Base-by-base conservation (phyloP, 1,284 basidiomycete genomes). In the Ceratobasidium sp. region DNA sequence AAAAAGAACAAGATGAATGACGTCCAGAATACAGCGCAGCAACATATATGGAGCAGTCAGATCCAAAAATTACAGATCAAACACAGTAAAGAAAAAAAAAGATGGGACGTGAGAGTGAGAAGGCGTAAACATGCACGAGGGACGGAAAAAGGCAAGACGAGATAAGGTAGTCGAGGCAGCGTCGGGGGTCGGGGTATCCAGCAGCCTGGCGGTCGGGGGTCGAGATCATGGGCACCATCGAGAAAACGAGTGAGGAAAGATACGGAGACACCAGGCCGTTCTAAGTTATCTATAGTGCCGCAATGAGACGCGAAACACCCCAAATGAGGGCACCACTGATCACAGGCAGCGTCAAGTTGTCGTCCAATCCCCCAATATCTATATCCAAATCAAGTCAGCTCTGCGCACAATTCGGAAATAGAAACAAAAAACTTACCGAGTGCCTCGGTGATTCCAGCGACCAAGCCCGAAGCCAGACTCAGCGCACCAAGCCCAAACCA, bases 261-360 rank as follows among this genome's bases (percentile, higher is more conserved):
- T 15, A 26, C 42, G 33, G 4, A 42, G 20, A 17, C n/a, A 65
- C 33, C 6, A 17, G 33, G 33, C 33, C 4, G 33, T 33, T 33
- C 17, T 44, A 10, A 3, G 38, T 40, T 40, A 33, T 74, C 70
- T 74, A 74, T 74, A 78, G 70, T 23, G 79, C 80, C 4, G 70
- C 15, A 44, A 74, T 74, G 62, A 87, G 81, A 84, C 85, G 86
- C 3, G 81, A 81, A 65, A 79, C 50, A 50, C 78, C 90, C 88
- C 93, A 93, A 69, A 97, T 88, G 81, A 94, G 92, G 0, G 91
- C 92, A 0, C 96, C 96, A 23, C 94, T 93, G 62, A 98, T 90
- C 81, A 99, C 93, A 1, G 97, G 97, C 40, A 99, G 86, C 5
- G 95, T 97, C 54, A 99, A 85, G 84, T 99, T 99, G 84, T 99